phyloP scores from a whole-genome alignment of 805 yeast species.

The Brettanomyces sp. region DNA sequence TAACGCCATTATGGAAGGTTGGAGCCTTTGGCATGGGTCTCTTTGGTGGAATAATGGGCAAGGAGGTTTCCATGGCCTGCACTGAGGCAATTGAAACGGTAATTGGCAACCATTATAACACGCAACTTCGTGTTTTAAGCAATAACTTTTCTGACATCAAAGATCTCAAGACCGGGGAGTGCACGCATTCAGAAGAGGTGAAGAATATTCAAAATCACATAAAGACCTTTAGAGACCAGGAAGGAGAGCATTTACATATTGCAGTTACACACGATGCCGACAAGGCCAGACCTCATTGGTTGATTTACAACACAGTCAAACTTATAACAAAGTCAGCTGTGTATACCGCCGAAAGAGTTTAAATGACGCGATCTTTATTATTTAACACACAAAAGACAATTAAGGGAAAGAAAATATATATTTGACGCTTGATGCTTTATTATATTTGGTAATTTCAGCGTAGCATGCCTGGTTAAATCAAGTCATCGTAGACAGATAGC shows the following conservation, averaged over 20 bases:
- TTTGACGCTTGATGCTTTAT: neutral
- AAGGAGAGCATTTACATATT: slow-evolving; percentile 88
- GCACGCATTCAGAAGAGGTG: slow-evolving; percentile 44
- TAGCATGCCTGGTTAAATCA: slow-evolving; percentile 5
- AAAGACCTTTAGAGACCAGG: slow-evolving; percentile 82
- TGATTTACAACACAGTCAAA: slow-evolving; percentile 83
- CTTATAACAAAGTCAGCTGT: slow-evolving; percentile 80
- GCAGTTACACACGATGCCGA: slow-evolving; percentile 90
- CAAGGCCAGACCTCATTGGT: slow-evolving; percentile 83
- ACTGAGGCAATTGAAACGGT: slow-evolving; percentile 98
- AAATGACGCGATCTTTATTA: neutral
- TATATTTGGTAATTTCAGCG: neutral
- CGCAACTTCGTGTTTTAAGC: slow-evolving; percentile 70
- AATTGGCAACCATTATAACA: slow-evolving; percentile 91
- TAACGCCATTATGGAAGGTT: slow-evolving; percentile 88
- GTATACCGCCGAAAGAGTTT: slow-evolving; percentile 81
- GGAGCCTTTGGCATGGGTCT: slow-evolving; percentile 87
- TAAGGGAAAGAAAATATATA: neutral
- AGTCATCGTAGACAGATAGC: slow-evolving; percentile 41
- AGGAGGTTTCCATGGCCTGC: slow-evolving; percentile 99
- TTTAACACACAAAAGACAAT: neutral
- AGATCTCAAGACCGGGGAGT: slow-evolving; percentile 19
- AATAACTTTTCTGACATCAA: slow-evolving; percentile 49
- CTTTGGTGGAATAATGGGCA: slow-evolving; percentile 76
- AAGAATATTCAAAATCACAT: slow-evolving; percentile 49